Evolutionary conservation across 169 alveolate species (phyloP), one percentile per base, ranked within the genome.

Genomic region (Eimeria acervulina): DNA sequence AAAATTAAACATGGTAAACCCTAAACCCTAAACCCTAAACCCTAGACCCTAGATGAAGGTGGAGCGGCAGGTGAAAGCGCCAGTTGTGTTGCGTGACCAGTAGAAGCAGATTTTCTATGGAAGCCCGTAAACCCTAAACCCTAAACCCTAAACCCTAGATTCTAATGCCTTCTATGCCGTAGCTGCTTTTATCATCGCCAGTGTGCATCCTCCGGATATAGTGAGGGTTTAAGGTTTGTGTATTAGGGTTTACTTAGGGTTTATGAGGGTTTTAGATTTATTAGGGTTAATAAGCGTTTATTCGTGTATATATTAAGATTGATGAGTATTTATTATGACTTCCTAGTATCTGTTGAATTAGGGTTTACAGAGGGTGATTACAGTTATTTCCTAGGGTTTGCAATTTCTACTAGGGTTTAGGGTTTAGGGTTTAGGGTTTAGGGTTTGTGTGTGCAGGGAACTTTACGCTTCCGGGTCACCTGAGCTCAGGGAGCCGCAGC

Each of bases 401-500:
- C 28, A 17, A 23, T 47, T 47, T 47, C 55, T 47, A n/a, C n/a
- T 47, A 55, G 68, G 68, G 68, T 72, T 72, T 72, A 72, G 84
- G 84, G 84, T 72, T 72, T 72, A 36, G 84, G 84, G 84, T 72
- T 72, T 72, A 72, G 84, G 84, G 84, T 72, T 72, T 72, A 72
- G 84, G 84, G 84, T 72, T 72, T 72, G 84, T 23, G 84, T 23
- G 15, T 21, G 17, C 93, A 95, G 97, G 98, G 26, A 97, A 93
- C 66, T 99, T 98, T 96, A 97, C 97, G 36, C 87, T 98, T 59
- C 99, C 99, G 12, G 98, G 99, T 28, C 98, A 97, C 92, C 95
- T 99, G 28, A 96, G 99, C 10, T 93, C 81, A n/a, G 52, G 68
- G 33, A 80, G 93, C 33, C 89, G 97, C 42, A 38, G 52, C 51